Conservation (phyloP, 768 basidiomycete genomes). For the Auricularia sp. region DNA sequence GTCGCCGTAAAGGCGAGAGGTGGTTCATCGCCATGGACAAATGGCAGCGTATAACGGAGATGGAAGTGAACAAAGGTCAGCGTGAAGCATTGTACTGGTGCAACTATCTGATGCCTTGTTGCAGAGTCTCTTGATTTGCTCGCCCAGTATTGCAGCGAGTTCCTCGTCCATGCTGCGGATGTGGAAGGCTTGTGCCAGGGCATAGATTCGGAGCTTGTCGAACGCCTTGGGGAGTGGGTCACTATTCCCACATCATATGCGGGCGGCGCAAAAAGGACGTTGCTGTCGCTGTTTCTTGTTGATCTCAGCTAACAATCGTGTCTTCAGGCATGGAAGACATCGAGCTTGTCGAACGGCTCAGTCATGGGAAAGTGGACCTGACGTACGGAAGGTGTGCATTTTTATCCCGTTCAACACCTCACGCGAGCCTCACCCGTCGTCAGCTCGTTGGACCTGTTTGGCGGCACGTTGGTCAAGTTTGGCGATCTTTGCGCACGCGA, state of each 20-base stretch:
- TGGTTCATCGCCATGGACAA: conserved; percentile 99
- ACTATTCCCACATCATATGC: conserved; percentile 91
- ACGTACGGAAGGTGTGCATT: conserved; percentile 65
- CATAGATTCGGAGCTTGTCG: conserved; percentile 82
- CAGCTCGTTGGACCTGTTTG: conserved; percentile 62
- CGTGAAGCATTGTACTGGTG: neutral
- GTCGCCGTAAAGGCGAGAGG: conserved; percentile 46
- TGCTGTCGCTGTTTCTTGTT: neutral
- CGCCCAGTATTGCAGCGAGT: conserved; percentile 83
- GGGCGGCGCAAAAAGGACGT: conserved; percentile 80
- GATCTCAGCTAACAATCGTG: neutral
- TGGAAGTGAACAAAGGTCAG: conserved; percentile 77
- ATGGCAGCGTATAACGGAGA: conserved; percentile 94
- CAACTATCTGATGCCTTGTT: neutral
- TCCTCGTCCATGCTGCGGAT: conserved; percentile 95
- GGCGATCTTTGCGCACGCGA: conserved; percentile 32
- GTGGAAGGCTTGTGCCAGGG: conserved; percentile 96
- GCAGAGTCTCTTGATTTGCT: conserved; percentile 70
- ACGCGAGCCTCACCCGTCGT: no score
- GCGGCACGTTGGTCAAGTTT: conserved; percentile 53
- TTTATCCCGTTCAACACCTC: neutral
- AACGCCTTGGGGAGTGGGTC: conserved; percentile 81
- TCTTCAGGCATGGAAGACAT: conserved; percentile 67
- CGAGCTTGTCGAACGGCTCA: conserved; percentile 66
- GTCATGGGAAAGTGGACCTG: conserved; percentile 76